These are phyloP conservation scores for Colletotrichum sp. DNA, from an alignment of 2,329 filamentous ascomycete species.

Conservation along the genomic window DNA sequence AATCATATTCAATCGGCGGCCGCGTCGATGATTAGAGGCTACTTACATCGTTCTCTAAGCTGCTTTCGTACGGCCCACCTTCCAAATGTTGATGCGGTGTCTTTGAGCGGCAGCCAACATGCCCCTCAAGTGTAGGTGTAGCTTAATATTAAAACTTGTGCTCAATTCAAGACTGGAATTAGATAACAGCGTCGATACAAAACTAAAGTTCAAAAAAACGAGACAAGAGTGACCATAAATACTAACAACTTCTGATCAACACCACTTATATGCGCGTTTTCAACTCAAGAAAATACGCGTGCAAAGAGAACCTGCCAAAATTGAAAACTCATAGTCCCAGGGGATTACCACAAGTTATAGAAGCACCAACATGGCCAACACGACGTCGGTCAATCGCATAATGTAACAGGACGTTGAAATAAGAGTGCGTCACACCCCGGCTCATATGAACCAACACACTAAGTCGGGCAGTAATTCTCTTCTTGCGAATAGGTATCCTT, in stretches of 20 bases:
- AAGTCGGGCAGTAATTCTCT: not conserved
- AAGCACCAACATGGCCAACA: not conserved
- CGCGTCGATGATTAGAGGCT: not conserved
- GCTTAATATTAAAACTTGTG: fast-evolving
- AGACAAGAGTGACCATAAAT: too few relatives aligned
- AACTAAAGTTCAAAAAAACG: too few relatives aligned
- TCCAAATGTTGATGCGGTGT: not conserved
- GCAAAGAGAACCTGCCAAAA: not conserved
- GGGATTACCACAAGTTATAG: fast-evolving
- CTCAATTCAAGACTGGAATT: not conserved
- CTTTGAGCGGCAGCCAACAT: fast-evolving
- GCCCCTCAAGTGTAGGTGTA: not conserved
- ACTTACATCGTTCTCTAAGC: not conserved
- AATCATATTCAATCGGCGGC: fast-evolving
- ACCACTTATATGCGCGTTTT: not conserved
- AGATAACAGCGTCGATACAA: too few relatives aligned
- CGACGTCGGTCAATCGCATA: fast-evolving
- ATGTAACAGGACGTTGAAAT: not conserved
- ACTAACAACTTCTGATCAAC: too few relatives aligned
- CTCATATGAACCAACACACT: not conserved
- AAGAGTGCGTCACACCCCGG: not conserved
- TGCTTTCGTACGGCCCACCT: fast-evolving
- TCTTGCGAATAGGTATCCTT: not conserved
- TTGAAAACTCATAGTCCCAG: too few relatives aligned
- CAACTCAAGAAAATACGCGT: not conserved